Conservation (phyloP, 2,329 filamentous ascomycete species). For the Capronia coronata region DNA sequence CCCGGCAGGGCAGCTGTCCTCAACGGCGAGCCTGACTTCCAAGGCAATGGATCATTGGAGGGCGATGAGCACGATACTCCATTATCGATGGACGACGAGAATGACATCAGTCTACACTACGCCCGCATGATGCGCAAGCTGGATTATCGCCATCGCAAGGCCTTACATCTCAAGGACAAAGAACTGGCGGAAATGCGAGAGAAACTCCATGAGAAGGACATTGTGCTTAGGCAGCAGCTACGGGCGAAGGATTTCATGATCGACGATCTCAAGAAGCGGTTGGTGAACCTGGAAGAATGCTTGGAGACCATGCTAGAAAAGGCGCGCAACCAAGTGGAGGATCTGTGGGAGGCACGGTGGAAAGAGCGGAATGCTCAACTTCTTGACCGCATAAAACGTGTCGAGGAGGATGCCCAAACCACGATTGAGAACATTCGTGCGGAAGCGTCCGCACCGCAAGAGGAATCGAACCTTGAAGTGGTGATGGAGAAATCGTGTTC, state of each 20-base stretch:
- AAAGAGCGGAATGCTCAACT: slow-evolving; percentile 31
- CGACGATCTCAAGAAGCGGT: slow-evolving; percentile 29
- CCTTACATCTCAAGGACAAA: slow-evolving; percentile 29
- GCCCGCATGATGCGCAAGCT: slow-evolving; percentile 31
- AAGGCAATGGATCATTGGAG: not conserved
- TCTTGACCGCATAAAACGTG: slow-evolving; percentile 22
- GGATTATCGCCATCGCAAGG: slow-evolving; percentile 31
- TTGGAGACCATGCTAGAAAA: slow-evolving; percentile 29
- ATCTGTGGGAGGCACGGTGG: slow-evolving; percentile 34
- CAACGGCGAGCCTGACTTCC: no score
- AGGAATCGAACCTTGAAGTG: no score
- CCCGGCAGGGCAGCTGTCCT: no score
- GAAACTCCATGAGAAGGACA: slow-evolving; percentile 31
- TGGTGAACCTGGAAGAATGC: slow-evolving; percentile 27
- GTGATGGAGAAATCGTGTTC: no score
- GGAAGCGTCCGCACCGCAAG: not conserved
- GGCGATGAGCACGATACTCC: slow-evolving; percentile 18
- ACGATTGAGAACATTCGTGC: slow-evolving; percentile 5
- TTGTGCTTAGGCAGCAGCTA: slow-evolving; percentile 31
- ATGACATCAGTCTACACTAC: slow-evolving; percentile 31
- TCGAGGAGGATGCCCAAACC: slow-evolving; percentile 23
- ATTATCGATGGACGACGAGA: slow-evolving; percentile 31
- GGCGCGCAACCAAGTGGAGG: slow-evolving; percentile 33
- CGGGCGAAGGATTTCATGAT: slow-evolving; percentile 30
- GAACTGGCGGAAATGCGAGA: slow-evolving; percentile 30